Base-by-base conservation (phyloP, 768 basidiomycete genomes). In the Filobasidium floriforme region DNA sequence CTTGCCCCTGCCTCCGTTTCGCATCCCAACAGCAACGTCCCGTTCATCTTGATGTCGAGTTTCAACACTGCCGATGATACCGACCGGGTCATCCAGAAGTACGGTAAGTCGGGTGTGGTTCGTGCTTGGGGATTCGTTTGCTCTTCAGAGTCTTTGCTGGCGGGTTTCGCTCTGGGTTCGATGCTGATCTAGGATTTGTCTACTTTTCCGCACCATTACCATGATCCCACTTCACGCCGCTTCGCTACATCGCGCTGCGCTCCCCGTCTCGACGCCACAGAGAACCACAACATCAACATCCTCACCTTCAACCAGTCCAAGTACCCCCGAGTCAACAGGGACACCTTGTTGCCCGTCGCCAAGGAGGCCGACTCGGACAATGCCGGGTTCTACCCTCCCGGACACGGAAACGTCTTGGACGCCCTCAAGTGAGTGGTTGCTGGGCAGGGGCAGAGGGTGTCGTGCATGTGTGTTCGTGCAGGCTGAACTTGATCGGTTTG, bases 41-140 rank as follows among this genome's bases (percentile, higher is more conserved):
- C 91, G n/a, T 88, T 96, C 79, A 89, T 96, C 81, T 86, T 97
- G 75, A 94, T 96, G 94, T 96, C 92, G 76, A 94, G 91, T 64
- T 97, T 98, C 84, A 94, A 94, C 83, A 97, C 93, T 68, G 89
- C 92, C 78, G 90, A 96, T 43, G 92, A 97, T 79, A 94, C 93
- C 60, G 86, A 90, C 69, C 88, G 90, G 71, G 90, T 96, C 83
- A 91, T 93, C 80, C 91, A 96, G 80, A 96, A 94, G 81, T 96
- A 96, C 79, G 73, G 67, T 64, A 59, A 63, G 67, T 60, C 26
- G 41, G 1, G 24, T 19, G 4, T 43, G 32, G 11, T 43, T 12
- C 28, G 22, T n/a, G 49, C 43, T 11, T 7, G 28, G 22, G 7
- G 5, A 7, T 37, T 43, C 26, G 5, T 18, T 43, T 2, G 41